Evolutionary conservation across 768 basidiomycete genomes (phyloP).

Genomic region (Boletus pseudopeckii): DNA sequence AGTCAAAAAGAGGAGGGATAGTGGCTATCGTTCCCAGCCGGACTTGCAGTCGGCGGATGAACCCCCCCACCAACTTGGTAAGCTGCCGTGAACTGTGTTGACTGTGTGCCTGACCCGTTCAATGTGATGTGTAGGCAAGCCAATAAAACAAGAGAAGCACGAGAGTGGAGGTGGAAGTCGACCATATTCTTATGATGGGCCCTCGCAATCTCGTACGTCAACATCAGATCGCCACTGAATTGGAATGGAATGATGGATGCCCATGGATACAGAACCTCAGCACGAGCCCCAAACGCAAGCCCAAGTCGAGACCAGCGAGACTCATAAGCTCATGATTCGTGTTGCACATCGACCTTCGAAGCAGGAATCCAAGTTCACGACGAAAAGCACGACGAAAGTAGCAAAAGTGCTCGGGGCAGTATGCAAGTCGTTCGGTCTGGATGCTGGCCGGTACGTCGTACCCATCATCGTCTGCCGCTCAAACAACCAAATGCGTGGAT

Average conservation of each 20-base stretch:
- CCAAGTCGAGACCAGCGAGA: constrained; percentile 5
- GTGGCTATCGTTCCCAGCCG: not conserved
- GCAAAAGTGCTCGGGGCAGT: constrained; percentile 24
- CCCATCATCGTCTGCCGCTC: not conserved
- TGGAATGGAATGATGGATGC: not conserved
- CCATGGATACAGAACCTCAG: constrained; percentile 3
- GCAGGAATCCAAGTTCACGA: constrained; percentile 32
- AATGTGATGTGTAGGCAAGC: constrained; percentile 5
- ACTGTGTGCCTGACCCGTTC: not conserved
- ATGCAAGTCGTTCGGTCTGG: constrained; percentile 31
- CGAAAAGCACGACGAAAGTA: constrained; percentile 32
- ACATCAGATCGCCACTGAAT: not conserved
- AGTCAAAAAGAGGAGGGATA: constrained; percentile 3
- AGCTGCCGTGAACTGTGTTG: not conserved
- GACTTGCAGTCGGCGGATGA: not conserved
- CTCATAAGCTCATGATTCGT: constrained; percentile 26
- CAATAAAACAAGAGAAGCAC: constrained; percentile 18
- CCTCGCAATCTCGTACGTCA: constrained; percentile 13
- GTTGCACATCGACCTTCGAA: constrained; percentile 28
- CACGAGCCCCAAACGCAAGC: not conserved
- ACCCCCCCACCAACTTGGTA: constrained; percentile 1
- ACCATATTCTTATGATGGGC: not conserved
- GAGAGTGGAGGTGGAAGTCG: not conserved
- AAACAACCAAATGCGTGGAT: not conserved
- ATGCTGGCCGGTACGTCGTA: constrained; percentile 17